Conservation (phyloP, 2,329 filamentous ascomycete genomes). For the Hortaea werneckii region DNA sequence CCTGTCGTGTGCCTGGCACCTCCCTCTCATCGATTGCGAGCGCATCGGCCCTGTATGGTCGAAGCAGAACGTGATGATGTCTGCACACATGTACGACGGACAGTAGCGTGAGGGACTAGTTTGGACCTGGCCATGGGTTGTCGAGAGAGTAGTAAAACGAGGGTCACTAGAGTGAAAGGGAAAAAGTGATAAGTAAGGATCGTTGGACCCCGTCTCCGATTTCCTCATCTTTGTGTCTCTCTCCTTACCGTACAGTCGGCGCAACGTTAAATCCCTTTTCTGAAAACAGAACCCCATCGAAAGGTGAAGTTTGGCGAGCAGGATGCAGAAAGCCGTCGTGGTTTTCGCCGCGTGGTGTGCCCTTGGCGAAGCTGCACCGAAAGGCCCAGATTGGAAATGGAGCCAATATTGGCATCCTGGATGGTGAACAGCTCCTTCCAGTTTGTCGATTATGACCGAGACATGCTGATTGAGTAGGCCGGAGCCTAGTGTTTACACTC, state of each 20-base stretch:
- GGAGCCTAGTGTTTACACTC: constrained; percentile 4
- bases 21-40: not conserved
- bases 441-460: too few relatives aligned
- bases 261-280: not conserved
- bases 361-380: not conserved
- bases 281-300: not conserved
- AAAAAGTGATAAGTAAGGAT: not conserved
- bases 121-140: not conserved
- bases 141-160: too few relatives aligned
- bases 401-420: constrained; percentile 3
- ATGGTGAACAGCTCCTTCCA: constrained; percentile 1
- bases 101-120: not conserved
- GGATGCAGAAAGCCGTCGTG: not conserved
- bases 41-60: not conserved
- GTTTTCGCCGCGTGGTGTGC: not conserved
- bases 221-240: not conserved
- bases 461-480: not conserved
- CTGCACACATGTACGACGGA: constrained; percentile 1
- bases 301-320: not conserved
- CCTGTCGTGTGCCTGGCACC: constrained; percentile 1
- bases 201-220: not conserved
- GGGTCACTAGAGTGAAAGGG: too few relatives aligned
- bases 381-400: not conserved
- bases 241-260: not conserved
- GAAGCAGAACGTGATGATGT: not conserved